Evolutionary conservation across 1,139 yeast species (phyloP), one percentile per base, ranked within the genome.

Genomic region (Candida pseudocylindracea): DNA sequence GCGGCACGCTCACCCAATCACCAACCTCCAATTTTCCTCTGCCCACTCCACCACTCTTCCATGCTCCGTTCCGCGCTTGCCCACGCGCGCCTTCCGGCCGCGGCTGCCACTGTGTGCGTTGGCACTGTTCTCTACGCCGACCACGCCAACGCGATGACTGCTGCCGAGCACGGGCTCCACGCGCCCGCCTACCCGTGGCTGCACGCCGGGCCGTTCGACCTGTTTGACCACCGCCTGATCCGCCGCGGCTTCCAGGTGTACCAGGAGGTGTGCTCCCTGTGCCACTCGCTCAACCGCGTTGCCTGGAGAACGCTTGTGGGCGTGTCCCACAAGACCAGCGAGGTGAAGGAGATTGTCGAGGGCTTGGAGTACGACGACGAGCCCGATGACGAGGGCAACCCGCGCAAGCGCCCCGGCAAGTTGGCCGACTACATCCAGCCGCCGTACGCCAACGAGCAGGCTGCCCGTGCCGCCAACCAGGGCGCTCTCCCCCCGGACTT

Each of bases 201-300:
- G 32, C 96, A 88, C 59, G 72, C 68, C 50, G 95, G 92, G 48
- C 76, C 83, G 72, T 71, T 85, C 48, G 75, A 74, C 43, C 68
- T 94, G 35, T 91, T 83, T 46, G 98, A 88, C 63, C 99, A 88
- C 56, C 85, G 83, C 38, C 75, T 93, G 34, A 80, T 88, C 50
- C 80, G 99, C 67, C 83, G 99, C 69, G 99, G 99, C 45, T 88
- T 75, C 73, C 96, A 83, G 57, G 99, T 88, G 39, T 88, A 88
- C 68, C 78, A 83, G 57, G 99, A 88, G 60, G 98, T 88, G 38
- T 88, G 99, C 67, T 93, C 98, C 38, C 88, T 96, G 38, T 88
- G 99, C 60, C 99, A 88, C 61, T 85, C 98, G 26, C 63, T 88
- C 49, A 88, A 83, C 53, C 76, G 93, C 64, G 79, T 91, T 45